Evolutionary conservation across 2,329 filamentous ascomycete species (phyloP).

Genomic region (Microdochium bolleyi): DNA sequence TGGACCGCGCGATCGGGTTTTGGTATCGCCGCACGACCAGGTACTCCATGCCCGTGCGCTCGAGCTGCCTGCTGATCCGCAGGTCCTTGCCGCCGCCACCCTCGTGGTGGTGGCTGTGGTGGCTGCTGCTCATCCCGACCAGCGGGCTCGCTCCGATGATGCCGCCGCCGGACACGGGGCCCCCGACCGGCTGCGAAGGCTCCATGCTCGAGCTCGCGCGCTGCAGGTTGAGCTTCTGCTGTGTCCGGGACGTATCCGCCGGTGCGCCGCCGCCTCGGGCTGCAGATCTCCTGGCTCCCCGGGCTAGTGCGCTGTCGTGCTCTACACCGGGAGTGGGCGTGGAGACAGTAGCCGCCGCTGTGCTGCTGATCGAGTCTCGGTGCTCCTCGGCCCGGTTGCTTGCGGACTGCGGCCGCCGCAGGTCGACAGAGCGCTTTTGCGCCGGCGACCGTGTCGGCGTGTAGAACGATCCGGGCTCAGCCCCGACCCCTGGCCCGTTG

Average conservation of each 20-base stretch:
- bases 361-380: conserved; percentile 4
- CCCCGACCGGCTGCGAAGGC: conserved; percentile 39
- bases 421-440: conserved; percentile 21
- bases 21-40: conserved; percentile 66
- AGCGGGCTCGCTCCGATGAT: conserved; percentile 35
- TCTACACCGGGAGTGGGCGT: conserved; percentile 24
- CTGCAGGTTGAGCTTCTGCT: conserved; percentile 70
- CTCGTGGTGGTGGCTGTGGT: too few relatives aligned
- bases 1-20: conserved; percentile 59
- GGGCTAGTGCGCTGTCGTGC: conserved; percentile 36
- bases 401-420: conserved; percentile 33
- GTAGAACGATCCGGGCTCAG: conserved; percentile 44
- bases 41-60: conserved; percentile 65
- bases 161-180: conserved; percentile 22
- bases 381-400: conserved; percentile 24
- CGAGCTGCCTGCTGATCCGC: conserved; percentile 55
- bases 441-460: conserved; percentile 22
- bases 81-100: conserved; percentile 56
- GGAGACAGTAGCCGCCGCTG: too few relatives aligned
- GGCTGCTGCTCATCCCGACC: conserved; percentile 44
- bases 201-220: conserved; percentile 66
- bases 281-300: conserved; percentile 30
- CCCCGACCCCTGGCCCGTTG: conserved; percentile 38
- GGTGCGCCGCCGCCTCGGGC: conserved; percentile 30
- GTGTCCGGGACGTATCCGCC: conserved; percentile 56